These are phyloP conservation scores for Cutaneotrichosporon sp. DNA, from an alignment of 1,284 basidiomycete genomes.

Conservation along the genomic window DNA sequence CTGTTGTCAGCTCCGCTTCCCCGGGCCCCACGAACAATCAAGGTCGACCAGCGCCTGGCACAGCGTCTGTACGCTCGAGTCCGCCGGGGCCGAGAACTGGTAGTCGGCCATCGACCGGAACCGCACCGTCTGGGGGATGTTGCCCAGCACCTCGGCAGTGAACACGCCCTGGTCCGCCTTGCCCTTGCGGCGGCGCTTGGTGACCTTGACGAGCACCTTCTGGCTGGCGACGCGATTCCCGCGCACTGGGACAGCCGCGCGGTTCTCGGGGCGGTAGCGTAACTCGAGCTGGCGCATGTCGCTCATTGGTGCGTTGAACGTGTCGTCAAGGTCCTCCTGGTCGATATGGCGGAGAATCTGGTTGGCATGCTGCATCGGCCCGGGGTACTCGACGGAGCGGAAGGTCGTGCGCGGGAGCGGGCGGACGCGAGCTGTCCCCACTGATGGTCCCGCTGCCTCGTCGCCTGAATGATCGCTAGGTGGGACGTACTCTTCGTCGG, in stretches of 20 bases:
- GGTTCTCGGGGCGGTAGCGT: constrained; percentile 67
- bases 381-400: constrained; percentile 86
- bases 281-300: constrained; percentile 64
- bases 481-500: constrained; percentile 12
- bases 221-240: constrained; percentile 73
- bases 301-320: constrained; percentile 58
- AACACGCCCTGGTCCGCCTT: constrained; percentile 60
- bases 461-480: constrained; percentile 1
- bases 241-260: constrained; percentile 76
- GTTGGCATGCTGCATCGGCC: constrained; percentile 65
- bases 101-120: constrained; percentile 93
- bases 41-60: constrained; percentile 71
- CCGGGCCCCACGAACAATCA: constrained; percentile 62
- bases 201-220: constrained; percentile 76
- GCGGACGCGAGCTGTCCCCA: constrained; percentile 53
- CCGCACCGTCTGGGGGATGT: constrained; percentile 76
- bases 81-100: constrained; percentile 73
- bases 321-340: constrained; percentile 66
- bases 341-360: constrained; percentile 70
- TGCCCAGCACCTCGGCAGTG: constrained; percentile 72
- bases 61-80: constrained; percentile 69
- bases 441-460: neutral
- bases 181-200: constrained; percentile 58
- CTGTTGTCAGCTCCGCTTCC: constrained; percentile 52
- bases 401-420: constrained; percentile 65